Conservation (phyloP, 768 basidiomycete species). For the Rhodotorula toruloides region DNA sequence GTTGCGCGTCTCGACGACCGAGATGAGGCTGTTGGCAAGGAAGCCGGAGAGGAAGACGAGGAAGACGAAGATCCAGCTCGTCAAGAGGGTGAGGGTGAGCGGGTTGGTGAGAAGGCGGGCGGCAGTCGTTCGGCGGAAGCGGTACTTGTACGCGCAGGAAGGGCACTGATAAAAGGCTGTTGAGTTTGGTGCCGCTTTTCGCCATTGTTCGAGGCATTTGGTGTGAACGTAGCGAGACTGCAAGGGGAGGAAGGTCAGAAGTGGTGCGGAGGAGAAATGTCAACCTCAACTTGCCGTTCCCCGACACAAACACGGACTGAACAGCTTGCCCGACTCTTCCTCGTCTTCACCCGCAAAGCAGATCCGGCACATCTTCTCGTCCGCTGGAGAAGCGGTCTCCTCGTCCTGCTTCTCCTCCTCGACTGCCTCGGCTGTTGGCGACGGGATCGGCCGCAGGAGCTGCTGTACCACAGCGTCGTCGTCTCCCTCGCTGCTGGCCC, state of each 20-base stretch:
- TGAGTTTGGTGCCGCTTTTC: conserved; percentile 5
- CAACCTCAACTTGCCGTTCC: conserved; percentile 16
- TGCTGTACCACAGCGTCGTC: conserved; percentile 3
- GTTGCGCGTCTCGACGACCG: conserved; percentile 7
- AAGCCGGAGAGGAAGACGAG: conserved; percentile 28
- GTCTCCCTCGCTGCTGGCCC: conserved; percentile 19
- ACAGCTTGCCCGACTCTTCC: conserved; percentile 19
- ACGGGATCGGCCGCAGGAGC: not conserved
- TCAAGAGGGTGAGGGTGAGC: conserved; percentile 16
- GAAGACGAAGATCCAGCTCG: conserved; percentile 1
- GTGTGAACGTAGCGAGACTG: conserved; percentile 24
- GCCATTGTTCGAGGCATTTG: conserved; percentile 19
- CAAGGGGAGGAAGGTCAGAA: not conserved
- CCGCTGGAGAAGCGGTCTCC: not conserved
- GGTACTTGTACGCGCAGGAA: conserved; percentile 8
- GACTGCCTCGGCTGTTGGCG: not conserved
- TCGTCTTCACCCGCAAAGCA: conserved; percentile 26
- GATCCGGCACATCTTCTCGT: conserved; percentile 22
- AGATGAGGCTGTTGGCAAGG: conserved; percentile 31
- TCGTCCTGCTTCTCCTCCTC: not conserved
- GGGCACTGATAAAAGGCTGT: conserved; percentile 22
- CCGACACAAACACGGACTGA: conserved; percentile 20
- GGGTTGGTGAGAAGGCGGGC: conserved; percentile 8
- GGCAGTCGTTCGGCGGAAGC: conserved; percentile 2
- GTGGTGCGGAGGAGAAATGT: not conserved